Evolutionary conservation across 2,329 filamentous ascomycete genomes (phyloP).

Genomic region (Aspergillus fumigatus): DNA sequence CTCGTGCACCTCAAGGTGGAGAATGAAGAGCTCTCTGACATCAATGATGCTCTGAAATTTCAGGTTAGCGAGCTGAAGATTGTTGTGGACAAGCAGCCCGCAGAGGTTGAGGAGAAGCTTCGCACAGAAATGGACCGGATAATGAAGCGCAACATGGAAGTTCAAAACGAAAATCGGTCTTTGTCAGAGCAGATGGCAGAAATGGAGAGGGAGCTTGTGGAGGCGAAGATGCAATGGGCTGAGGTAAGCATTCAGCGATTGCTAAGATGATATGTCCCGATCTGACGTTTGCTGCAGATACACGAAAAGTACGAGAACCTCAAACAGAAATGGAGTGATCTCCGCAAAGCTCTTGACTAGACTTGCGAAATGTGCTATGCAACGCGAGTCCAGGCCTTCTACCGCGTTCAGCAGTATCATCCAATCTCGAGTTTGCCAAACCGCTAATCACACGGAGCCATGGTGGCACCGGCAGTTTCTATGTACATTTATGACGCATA

Average conservation of each 20-base stretch:
- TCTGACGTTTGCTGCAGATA: slow-evolving; percentile 48
- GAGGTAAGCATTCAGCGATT: slow-evolving; percentile 60
- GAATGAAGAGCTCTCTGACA: slow-evolving; percentile 82
- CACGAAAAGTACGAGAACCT: slow-evolving; percentile 66
- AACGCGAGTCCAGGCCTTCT: not conserved
- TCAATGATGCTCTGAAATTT: slow-evolving; percentile 80
- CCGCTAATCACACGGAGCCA: not conserved
- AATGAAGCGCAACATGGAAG: slow-evolving; percentile 86
- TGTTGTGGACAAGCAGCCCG: slow-evolving; percentile 84
- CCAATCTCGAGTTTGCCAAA: not conserved
- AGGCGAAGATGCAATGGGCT: slow-evolving; percentile 90
- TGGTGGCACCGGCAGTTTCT: not conserved
- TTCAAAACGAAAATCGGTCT: slow-evolving; percentile 85
- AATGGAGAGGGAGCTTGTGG: slow-evolving; percentile 86
- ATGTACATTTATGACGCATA: not conserved
- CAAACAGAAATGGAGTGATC: slow-evolving; percentile 71
- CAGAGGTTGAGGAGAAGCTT: slow-evolving; percentile 77
- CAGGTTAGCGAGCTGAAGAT: slow-evolving; percentile 81
- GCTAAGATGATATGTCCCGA: not conserved
- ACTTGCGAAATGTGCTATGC: not conserved
- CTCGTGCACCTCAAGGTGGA: slow-evolving; percentile 89
- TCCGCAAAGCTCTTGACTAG: slow-evolving; percentile 54
- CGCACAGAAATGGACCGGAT: slow-evolving; percentile 83
- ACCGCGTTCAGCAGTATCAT: not conserved
- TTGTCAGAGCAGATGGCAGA: slow-evolving; percentile 87